phyloP scores from a whole-genome alignment of 129 eudicot species.

The Glebionis coronaria region DNA sequence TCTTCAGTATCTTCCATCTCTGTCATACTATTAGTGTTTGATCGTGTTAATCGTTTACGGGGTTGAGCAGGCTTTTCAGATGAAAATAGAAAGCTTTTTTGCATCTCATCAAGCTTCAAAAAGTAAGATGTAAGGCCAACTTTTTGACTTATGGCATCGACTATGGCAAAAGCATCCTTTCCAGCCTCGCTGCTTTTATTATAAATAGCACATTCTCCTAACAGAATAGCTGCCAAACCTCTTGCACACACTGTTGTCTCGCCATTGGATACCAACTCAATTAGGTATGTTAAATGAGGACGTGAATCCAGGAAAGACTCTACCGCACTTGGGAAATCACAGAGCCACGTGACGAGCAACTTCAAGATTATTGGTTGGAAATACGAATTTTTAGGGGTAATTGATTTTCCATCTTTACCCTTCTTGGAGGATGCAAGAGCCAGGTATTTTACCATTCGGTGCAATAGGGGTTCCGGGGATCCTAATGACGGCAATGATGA shows the following conservation, averaged over 20 bases:
- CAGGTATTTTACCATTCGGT: slow-evolving; percentile 87
- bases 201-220: slow-evolving; percentile 77
- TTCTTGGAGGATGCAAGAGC: slow-evolving; percentile 84
- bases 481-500: slow-evolving; percentile 58
- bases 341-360: slow-evolving; percentile 80
- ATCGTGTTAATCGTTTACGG: slow-evolving; percentile 70
- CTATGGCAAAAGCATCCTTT: slow-evolving; percentile 72
- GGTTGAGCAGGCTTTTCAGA: slow-evolving; percentile 54
- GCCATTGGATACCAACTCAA: slow-evolving; percentile 63
- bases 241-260: slow-evolving; percentile 56
- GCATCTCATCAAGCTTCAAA: slow-evolving; percentile 80
- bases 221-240: slow-evolving; percentile 79
- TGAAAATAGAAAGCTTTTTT: slow-evolving; percentile 63
- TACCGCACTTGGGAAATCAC: slow-evolving; percentile 73
- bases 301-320: slow-evolving; percentile 81
- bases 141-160: slow-evolving; percentile 84
- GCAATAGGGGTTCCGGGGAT: slow-evolving; percentile 76
- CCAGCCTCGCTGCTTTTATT: slow-evolving; percentile 50
- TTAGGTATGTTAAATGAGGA: slow-evolving; percentile 79
- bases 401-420: slow-evolving; percentile 65
- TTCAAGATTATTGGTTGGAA: slow-evolving; percentile 78
- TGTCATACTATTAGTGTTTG: slow-evolving; percentile 78
- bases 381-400: slow-evolving; percentile 40
- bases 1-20: slow-evolving; percentile 79
- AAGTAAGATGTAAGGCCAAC: slow-evolving; percentile 75